phyloP scores from a whole-genome alignment of 2,329 filamentous ascomycete species.

The Monosporascus sp. region DNA sequence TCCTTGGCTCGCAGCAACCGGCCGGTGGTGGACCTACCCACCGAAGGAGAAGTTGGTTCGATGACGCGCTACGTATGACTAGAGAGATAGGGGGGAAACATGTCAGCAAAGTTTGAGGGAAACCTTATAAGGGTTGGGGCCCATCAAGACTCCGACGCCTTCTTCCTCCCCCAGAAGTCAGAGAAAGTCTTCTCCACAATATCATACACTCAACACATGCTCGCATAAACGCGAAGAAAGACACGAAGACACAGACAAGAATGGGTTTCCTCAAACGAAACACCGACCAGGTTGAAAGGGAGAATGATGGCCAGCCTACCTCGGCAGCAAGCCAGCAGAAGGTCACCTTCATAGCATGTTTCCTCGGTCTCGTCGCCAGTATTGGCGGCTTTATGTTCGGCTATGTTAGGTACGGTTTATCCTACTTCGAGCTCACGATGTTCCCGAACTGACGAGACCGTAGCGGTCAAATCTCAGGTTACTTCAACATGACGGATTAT shows the following conservation, averaged over 20 bases:
- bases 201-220: background rate
- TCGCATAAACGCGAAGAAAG: background rate
- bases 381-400: constrained; percentile 55
- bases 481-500: constrained; percentile 56
- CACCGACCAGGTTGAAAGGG: constrained; percentile 20
- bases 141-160: background rate
- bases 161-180: background rate
- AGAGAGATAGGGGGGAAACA: no score
- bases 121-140: background rate
- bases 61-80: background rate
- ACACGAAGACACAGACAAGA: constrained; percentile 1
- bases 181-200: background rate
- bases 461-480: constrained; percentile 57
- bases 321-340: constrained; percentile 12
- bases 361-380: constrained; percentile 46
- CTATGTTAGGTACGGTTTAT: constrained; percentile 42
- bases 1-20: no score
- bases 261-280: constrained; percentile 25
- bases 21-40: background rate
- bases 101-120: background rate
- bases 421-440: background rate
- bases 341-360: constrained; percentile 33
- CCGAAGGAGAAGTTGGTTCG: background rate
- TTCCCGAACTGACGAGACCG: constrained; percentile 8
- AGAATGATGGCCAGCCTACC: constrained; percentile 5